Evolutionary conservation across 139 green algal genomes (phyloP), one percentile per base, ranked within the genome.

Genomic region (Auxenochlorella pyrenoidosa): DNA sequence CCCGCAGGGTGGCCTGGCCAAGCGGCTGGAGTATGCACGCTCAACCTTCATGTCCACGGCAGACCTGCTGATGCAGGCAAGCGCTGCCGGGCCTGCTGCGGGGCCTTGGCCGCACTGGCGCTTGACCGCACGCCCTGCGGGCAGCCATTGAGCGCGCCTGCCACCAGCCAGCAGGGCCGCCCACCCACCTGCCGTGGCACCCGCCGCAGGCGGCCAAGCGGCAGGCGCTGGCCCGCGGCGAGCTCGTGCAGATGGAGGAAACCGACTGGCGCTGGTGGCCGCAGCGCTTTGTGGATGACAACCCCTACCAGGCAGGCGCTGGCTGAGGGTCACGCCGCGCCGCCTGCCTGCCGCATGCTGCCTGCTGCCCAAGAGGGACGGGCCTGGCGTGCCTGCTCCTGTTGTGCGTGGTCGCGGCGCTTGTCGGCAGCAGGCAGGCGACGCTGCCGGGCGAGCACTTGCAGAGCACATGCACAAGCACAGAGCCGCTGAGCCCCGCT

Each of bases 251-350:
- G 13, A 70, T 89, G 71, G 32, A n/a, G 3, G 41, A 66, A 3
- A 84, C 77, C 32, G 86, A 89, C 63, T 89, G 86, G 86, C 77
- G 81, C 41, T 89, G 86, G 86, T 89, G 86, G 86, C 16, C 32
- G 32, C 51, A 59, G 12, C 41, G 36, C 10, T 88, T 58, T 65
- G 44, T 75, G 51, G 58, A 65, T 3, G 21, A 84, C 0, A 88
- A 85, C 36, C 85, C 85, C 0, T 88, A 77, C 79, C 77, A 84
- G 79, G 85, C 70, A 24, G 28, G 65, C 6, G 44, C 3, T 47
- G 40, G 72, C 54, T 26, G 54, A 54, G 47, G 47, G 8, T n/a
- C n/a, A n/a, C n/a, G n/a, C 47, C 12, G 47, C 47, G 47, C 54
- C 22, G 54, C 54, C 54, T 63, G 54, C 47, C 47, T 10, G 47